These are phyloP conservation scores for Leishmania tarentolae DNA, from an alignment of 208 protist genomes.

Conservation along the genomic window DNA sequence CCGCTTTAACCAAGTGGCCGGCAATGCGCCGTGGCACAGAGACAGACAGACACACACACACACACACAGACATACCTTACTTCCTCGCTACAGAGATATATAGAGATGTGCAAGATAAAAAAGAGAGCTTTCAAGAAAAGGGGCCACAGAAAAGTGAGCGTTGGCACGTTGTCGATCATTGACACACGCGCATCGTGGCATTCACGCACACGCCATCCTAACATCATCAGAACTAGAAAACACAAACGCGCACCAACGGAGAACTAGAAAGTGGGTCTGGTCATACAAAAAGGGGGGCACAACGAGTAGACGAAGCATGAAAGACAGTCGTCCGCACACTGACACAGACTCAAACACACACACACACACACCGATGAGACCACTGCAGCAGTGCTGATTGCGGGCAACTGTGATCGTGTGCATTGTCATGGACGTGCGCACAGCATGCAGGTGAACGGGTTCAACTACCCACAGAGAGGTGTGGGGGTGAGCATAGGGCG, in stretches of 20 bases:
- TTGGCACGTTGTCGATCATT: neutral
- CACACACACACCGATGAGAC: neutral
- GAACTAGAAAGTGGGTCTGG: neutral
- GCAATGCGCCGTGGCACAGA: neutral
- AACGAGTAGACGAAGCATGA: neutral
- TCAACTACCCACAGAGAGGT: neutral
- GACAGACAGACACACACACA: neutral
- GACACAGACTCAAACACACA: neutral
- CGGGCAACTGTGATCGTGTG: neutral
- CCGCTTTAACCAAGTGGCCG: neutral
- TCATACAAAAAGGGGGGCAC: neutral
- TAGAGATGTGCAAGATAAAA: neutral
- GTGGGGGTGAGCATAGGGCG: neutral
- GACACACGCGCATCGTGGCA: neutral
- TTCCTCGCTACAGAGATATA: neutral
- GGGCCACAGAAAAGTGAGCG: neutral
- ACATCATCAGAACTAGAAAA: too few relatives aligned
- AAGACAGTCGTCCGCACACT: neutral
- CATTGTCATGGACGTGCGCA: neutral
- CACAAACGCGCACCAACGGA: neutral
- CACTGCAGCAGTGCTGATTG: neutral
- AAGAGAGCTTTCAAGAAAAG: neutral
- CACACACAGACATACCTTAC: neutral
- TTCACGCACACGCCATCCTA: neutral
- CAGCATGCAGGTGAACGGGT: neutral